Conservation (phyloP, 192 early-diverging fungal genomes). For the Allomyces javanicus region DNA sequence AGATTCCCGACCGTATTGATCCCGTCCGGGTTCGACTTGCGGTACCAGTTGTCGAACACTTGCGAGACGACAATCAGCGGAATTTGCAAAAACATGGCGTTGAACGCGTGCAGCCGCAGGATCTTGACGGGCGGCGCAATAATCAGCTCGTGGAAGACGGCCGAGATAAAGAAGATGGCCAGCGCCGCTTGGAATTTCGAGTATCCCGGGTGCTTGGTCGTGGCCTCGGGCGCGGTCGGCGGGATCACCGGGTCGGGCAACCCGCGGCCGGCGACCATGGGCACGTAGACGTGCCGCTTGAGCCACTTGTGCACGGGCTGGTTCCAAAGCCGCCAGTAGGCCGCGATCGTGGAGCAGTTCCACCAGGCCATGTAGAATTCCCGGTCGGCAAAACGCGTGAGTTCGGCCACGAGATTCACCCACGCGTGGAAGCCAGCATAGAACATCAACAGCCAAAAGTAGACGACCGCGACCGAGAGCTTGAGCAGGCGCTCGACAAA, state of each 20-base stretch:
- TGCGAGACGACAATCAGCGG: neutral
- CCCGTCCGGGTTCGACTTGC: neutral
- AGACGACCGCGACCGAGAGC: conserved; percentile 49
- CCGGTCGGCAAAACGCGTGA: conserved; percentile 62
- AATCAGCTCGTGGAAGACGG: conserved; percentile 39
- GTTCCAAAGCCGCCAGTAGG: conserved; percentile 87
- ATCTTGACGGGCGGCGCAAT: neutral
- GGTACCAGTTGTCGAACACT: neutral
- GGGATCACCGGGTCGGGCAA: neutral
- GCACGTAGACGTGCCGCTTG: conserved; percentile 75
- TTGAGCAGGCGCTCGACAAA: conserved; percentile 75
- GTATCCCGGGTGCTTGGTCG: neutral
- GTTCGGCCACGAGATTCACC: conserved; percentile 63
- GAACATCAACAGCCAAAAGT: conserved; percentile 81
- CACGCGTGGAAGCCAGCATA: conserved; percentile 63
- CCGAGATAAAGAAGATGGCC: conserved; percentile 62
- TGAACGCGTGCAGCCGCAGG: neutral
- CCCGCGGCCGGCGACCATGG: conserved; percentile 17
- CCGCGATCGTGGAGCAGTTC: conserved; percentile 55
- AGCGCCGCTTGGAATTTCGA: conserved; percentile 22
- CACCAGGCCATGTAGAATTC: conserved; percentile 79
- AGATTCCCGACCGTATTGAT: neutral
- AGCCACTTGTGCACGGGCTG: conserved; percentile 67
- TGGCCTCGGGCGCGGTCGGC: neutral
- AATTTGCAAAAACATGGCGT: neutral